phyloP scores from a whole-genome alignment of 495 filamentous ascomycete genomes.

The Bacidia rubella region DNA sequence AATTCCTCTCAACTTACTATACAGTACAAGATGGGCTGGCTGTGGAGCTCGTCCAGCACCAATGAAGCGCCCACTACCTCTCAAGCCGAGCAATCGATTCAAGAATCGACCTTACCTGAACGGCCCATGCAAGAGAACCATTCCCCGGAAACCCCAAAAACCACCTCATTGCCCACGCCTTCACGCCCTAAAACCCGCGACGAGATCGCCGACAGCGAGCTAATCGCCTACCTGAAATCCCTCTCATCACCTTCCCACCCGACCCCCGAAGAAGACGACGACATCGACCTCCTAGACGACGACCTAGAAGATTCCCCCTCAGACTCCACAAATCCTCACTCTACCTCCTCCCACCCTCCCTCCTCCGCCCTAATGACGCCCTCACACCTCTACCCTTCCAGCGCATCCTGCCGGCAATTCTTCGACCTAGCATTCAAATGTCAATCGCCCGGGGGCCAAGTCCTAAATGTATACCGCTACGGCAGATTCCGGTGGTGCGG shows the following conservation, averaged over 20 bases:
- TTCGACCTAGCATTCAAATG: conserved; percentile 96
- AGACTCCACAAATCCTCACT: background rate
- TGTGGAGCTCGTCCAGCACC: conserved; percentile 26
- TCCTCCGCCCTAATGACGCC: conserved; percentile 31
- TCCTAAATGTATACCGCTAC: conserved; percentile 74
- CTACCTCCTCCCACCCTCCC: conserved; percentile 9
- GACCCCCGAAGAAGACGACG: background rate
- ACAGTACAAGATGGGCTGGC: conserved; percentile 34
- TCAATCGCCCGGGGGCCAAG: conserved; percentile 81
- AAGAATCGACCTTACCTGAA: conserved; percentile 7
- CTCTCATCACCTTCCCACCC: conserved; percentile 23
- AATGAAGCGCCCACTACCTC: conserved; percentile 8
- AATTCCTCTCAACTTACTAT: background rate
- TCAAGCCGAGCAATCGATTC: conserved; percentile 12
- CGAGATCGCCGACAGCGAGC: conserved; percentile 47
- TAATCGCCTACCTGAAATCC: conserved; percentile 42
- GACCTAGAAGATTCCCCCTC: background rate
- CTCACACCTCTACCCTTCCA: conserved; percentile 57
- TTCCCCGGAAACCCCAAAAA: background rate
- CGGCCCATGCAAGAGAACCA: background rate
- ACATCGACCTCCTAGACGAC: background rate
- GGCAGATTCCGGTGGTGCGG: conserved; percentile 58
- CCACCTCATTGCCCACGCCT: background rate
- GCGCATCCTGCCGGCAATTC: conserved; percentile 75
- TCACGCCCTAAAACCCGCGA: conserved; percentile 34